phyloP scores from a whole-genome alignment of 2,329 filamentous ascomycete species.

The Neospermospora avenae region DNA sequence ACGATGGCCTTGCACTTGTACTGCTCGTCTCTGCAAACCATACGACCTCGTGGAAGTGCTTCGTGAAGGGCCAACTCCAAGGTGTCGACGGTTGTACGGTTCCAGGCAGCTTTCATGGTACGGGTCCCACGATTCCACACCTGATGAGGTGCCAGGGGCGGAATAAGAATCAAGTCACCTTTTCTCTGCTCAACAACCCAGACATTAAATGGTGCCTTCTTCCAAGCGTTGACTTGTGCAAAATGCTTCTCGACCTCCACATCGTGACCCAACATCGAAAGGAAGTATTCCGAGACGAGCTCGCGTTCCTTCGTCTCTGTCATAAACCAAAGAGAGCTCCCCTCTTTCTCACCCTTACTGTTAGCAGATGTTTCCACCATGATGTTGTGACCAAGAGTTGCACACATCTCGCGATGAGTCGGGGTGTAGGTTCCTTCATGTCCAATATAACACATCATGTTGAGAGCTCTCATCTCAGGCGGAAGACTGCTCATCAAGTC shows the following conservation, averaged over 20 bases:
- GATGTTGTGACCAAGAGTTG: conserved; percentile 91
- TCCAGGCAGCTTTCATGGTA: conserved; percentile 98
- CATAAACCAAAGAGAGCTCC: conserved; percentile 98
- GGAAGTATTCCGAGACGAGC: conserved; percentile 87
- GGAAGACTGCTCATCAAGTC: conserved; percentile 95
- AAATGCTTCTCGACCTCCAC: conserved; percentile 97
- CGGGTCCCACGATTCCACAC: conserved; percentile 97
- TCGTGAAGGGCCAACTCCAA: conserved; percentile 82
- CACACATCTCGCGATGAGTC: conserved; percentile 96
- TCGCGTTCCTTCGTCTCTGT: conserved; percentile 91
- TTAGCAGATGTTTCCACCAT: conserved; percentile 88
- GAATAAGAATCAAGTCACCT: conserved; percentile 91
- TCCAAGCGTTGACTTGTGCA: conserved; percentile 93
- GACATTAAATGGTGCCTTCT: conserved; percentile 86
- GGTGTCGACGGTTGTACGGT: conserved; percentile 88
- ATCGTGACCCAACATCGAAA: conserved; percentile 90
- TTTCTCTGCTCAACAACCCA: conserved; percentile 88
- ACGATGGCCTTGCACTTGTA: conserved; percentile 98
- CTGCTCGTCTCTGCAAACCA: conserved; percentile 95
- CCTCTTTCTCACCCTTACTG: conserved; percentile 72
- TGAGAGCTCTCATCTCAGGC: conserved; percentile 83
- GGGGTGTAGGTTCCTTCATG: conserved; percentile 97
- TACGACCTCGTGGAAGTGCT: conserved; percentile 79
- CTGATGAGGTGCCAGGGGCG: conserved; percentile 90
- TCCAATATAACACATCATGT: conserved; percentile 97